Conservation (phyloP, 805 yeast genomes). For the Suhomyces canberraensis region DNA sequence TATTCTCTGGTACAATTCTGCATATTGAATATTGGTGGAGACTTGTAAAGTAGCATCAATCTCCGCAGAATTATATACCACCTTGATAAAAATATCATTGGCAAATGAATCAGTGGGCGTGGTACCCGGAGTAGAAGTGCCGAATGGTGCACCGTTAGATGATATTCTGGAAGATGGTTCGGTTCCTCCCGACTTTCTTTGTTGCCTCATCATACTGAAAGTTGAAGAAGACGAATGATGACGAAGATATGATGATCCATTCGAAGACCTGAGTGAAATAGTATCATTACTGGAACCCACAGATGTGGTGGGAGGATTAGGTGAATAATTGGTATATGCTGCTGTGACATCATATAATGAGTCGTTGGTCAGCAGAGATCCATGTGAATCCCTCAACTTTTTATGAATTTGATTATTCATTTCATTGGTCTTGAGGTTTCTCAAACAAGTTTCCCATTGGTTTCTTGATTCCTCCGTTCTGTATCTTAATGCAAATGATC, state of each 20-base stretch:
- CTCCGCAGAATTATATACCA: conserved; percentile 32
- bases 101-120: conserved; percentile 6
- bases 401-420: conserved; percentile 38
- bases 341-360: conserved; percentile 24
- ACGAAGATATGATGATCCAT: conserved; percentile 30
- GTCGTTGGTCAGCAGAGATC: conserved; percentile 21
- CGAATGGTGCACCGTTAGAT: conserved; percentile 6
- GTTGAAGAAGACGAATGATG: conserved; percentile 43
- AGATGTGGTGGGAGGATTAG: conserved; percentile 1
- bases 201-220: conserved; percentile 41
- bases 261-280: conserved; percentile 22
- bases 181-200: conserved; percentile 14
- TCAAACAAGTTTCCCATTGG: conserved; percentile 76
- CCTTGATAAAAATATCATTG: conserved; percentile 18
- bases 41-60: conserved; percentile 27
- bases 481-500: conserved; percentile 78
- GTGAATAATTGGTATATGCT: conserved; percentile 9
- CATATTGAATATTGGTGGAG: conserved; percentile 26
- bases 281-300: neutral
- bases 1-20: conserved; percentile 64
- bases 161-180: conserved; percentile 5
- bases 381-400: conserved; percentile 34
- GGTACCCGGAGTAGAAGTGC: conserved; percentile 5
- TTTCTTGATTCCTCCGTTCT: conserved; percentile 77
- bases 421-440: conserved; percentile 43